phyloP scores from a whole-genome alignment of 805 yeast species.

The Wilhelminamyces savonicus region DNA sequence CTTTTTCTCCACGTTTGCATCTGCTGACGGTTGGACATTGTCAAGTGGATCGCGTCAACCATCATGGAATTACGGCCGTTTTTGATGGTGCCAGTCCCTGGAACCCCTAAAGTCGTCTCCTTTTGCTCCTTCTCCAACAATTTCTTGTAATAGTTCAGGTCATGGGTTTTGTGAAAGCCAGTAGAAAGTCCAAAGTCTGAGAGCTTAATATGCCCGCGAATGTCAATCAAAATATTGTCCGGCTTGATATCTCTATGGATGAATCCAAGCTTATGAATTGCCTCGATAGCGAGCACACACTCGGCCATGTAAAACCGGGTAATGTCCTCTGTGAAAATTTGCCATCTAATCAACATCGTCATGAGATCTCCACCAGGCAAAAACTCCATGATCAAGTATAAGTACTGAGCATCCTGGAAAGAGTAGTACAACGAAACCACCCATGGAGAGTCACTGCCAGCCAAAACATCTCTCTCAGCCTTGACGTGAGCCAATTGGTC shows the following conservation, averaged over 20 bases:
- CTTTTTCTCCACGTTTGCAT: slow-evolving; percentile 95
- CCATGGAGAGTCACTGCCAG: slow-evolving; percentile 86
- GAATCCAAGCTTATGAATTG: slow-evolving; percentile 86
- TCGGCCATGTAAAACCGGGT: slow-evolving; percentile 94
- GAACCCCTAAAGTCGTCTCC: slow-evolving; percentile 4
- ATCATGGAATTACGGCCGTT: slow-evolving; percentile 68
- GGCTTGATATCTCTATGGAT: slow-evolving; percentile 98
- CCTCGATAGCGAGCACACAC: slow-evolving; percentile 91
- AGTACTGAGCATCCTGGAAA: slow-evolving; percentile 70
- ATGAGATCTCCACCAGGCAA: slow-evolving; percentile 82
- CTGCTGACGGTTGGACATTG: slow-evolving; percentile 91
- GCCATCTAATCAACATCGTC: slow-evolving; percentile 96
- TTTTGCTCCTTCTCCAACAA: slow-evolving; percentile 57
- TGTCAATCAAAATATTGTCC: slow-evolving; percentile 86
- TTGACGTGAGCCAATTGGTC: slow-evolving; percentile 94
- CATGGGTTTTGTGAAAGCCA: slow-evolving; percentile 92
- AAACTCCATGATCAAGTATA: slow-evolving; percentile 76
- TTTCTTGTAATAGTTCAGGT: slow-evolving; percentile 78
- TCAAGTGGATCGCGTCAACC: slow-evolving; percentile 92
- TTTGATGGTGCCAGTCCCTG: slow-evolving; percentile 8
- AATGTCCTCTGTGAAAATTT: slow-evolving; percentile 87
- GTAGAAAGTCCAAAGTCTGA: slow-evolving; percentile 79
- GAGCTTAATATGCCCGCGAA: slow-evolving; percentile 61
- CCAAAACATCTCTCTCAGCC: slow-evolving; percentile 93
- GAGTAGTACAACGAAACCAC: slow-evolving; percentile 78